phyloP scores from a whole-genome alignment of 208 protist species.

The Acanthamoeba rhysodes region DNA sequence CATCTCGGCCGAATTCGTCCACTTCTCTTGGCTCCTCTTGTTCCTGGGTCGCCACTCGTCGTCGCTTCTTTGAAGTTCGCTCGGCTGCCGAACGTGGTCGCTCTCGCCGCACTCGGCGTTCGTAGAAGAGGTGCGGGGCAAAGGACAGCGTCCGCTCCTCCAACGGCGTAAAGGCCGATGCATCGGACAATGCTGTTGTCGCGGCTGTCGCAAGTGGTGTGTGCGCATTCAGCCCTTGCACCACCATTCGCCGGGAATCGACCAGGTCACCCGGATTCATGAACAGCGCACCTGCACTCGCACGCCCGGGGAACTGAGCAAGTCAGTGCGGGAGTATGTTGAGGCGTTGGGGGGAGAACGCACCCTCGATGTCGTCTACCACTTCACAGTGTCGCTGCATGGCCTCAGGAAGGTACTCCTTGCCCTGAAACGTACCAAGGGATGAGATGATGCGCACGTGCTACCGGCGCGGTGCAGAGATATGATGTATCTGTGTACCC shows the following conservation, averaged over 20 bases:
- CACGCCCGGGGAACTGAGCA: background rate
- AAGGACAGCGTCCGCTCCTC: conserved; percentile 1
- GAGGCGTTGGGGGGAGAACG: background rate
- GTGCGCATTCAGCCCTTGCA: background rate
- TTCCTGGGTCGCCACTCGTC: background rate
- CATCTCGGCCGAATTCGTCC: background rate
- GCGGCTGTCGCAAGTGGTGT: background rate
- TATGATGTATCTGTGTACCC: background rate
- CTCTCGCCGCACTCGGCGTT: background rate
- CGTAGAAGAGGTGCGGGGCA: conserved; percentile 10
- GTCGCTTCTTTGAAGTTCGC: background rate
- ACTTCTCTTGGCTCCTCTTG: background rate
- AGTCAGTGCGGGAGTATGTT: background rate
- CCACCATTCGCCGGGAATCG: background rate
- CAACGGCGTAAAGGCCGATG: background rate
- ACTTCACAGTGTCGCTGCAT: background rate
- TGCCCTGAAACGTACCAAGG: background rate
- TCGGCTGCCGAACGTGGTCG: background rate
- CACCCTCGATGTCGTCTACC: background rate
- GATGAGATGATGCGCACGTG: background rate
- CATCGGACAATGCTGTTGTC: background rate
- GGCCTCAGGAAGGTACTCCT: background rate
- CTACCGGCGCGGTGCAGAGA: background rate
- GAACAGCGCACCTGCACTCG: conserved; percentile 13
- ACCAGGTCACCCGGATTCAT: conserved; percentile 42